Base-by-base conservation (phyloP, 2,329 filamentous ascomycete species). In the Pseudopithomyces chartarum region DNA sequence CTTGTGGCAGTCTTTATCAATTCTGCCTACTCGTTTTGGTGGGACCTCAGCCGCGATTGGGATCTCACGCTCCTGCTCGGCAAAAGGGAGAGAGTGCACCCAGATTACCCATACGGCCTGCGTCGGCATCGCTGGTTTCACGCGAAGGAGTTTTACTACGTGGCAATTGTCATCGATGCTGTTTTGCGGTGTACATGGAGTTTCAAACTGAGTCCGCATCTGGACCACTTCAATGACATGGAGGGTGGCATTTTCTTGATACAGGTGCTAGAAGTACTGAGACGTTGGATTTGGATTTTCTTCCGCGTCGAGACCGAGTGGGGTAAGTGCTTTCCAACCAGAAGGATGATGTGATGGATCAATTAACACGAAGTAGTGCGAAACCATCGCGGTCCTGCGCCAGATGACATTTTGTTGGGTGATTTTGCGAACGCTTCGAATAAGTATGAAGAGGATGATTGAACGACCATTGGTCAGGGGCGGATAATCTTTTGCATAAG, bases 41-140 rank as follows among this genome's bases (percentile, higher is more conserved):
- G 95, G 95, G 95, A 99, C 69, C 87, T 98, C 29, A 84, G 91
- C 54, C 95, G 93, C 79, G 95, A 99, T 81, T 99, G 95, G 95
- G 95, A 98, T 71, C 82, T 99, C 60, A 91, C 90, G 0, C 82
- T 98, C 13, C 90, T 98, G 70, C 85, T 89, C 2, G 74, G 81
- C 1, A 73, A 79, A 13, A 78, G 77, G 36, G 81, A 85, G 59
- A 85, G 89, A 60, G 81, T 82, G 62, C 82, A 84, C 11, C 83
- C 83, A 1, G 85, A 89, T 23, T 85, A 93, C 65, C 86, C 91
- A 0, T 95, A 86, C 73, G 95, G 91, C 1, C 81, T 99, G 43
- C 87, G 95, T 26, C 83, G 87, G 49, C 83, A 89, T 54, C 84
- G 93, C 19, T 85, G 88, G 70, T 91, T 97, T 71, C 85, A 88